These are phyloP conservation scores for Syzygium syzygioides DNA, from an alignment of 441 rosid genomes.

Conservation along the genomic window DNA sequence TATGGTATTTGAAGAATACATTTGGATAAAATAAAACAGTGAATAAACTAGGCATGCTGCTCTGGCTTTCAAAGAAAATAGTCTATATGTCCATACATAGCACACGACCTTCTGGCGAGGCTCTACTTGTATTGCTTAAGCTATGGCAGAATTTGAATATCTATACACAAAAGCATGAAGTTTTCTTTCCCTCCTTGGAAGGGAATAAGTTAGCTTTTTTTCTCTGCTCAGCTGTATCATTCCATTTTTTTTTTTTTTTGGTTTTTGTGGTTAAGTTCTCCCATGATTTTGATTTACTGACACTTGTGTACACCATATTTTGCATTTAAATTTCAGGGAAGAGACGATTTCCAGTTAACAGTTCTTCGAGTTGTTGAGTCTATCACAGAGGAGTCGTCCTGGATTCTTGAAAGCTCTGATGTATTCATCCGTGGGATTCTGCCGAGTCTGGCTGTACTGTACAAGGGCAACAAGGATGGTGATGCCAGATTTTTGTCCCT, in stretches of 20 bases:
- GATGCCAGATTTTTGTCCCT: constrained; percentile 93
- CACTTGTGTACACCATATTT: background rate
- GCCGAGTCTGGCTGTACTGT: constrained; percentile 69
- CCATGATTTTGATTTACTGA: background rate
- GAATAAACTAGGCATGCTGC: background rate
- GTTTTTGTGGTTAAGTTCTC: background rate
- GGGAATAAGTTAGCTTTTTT: background rate
- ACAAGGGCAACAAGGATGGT: constrained; percentile 90
- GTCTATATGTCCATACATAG: background rate
- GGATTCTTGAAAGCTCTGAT: constrained; percentile 50
- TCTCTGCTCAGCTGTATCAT: background rate
- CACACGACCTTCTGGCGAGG: background rate
- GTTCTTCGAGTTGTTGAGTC: constrained; percentile 81
- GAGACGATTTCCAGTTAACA: constrained; percentile 92
- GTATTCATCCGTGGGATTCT: constrained; percentile 60
- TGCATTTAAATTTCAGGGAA: constrained; percentile 42
- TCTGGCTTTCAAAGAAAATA: background rate
- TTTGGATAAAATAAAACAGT: background rate
- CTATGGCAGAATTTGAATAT: background rate
- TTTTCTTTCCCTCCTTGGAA: background rate
- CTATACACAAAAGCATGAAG: background rate
- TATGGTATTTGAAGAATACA: background rate
- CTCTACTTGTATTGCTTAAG: background rate
- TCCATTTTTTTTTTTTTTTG: background rate
- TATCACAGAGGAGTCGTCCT: constrained; percentile 58